Evolutionary conservation across 1,284 basidiomycete species (phyloP).

Genomic region (Trametes hirsuta): DNA sequence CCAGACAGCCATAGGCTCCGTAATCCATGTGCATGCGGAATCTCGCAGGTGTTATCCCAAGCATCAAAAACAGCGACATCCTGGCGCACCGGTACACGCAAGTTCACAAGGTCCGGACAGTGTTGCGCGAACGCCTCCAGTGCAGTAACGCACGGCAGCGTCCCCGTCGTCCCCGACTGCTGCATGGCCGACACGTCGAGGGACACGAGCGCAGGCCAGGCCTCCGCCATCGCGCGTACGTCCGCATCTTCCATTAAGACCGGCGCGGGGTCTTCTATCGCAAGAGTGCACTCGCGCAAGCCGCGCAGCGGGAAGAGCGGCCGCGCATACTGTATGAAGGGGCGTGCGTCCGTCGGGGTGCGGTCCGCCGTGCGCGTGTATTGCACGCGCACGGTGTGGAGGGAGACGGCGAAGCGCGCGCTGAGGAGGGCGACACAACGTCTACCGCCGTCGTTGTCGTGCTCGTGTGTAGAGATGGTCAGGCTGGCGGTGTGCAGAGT

Average conservation of each 20-base stretch:
- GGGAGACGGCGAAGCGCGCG: conserved; percentile 12
- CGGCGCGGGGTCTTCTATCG: conserved; percentile 10
- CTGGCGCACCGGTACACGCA: conserved; percentile 11
- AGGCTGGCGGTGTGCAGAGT: conserved; percentile 7
- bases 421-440: conserved; percentile 6
- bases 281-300: conserved; percentile 5
- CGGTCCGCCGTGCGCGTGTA: conserved; percentile 2
- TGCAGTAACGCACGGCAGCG: conserved; percentile 9
- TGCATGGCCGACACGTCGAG: conserved; percentile 2
- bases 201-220: conserved; percentile 8
- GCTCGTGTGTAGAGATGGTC: conserved; percentile 2
- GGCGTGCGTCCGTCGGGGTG: background rate
- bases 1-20: conserved; percentile 2
- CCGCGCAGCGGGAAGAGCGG: conserved; percentile 10
- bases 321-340: conserved; percentile 7
- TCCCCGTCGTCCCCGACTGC: background rate
- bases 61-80: background rate
- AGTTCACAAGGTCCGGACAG: conserved; percentile 7
- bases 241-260: conserved; percentile 14
- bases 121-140: conserved; percentile 9
- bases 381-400: conserved; percentile 6
- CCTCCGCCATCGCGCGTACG: conserved; percentile 14
- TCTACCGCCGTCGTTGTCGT: conserved; percentile 14
- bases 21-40: background rate
- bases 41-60: background rate